Evolutionary conservation across 148 eudicot genomes (phyloP), one percentile per base, ranked within the genome.

Genomic region (Polygonum aviculare): DNA sequence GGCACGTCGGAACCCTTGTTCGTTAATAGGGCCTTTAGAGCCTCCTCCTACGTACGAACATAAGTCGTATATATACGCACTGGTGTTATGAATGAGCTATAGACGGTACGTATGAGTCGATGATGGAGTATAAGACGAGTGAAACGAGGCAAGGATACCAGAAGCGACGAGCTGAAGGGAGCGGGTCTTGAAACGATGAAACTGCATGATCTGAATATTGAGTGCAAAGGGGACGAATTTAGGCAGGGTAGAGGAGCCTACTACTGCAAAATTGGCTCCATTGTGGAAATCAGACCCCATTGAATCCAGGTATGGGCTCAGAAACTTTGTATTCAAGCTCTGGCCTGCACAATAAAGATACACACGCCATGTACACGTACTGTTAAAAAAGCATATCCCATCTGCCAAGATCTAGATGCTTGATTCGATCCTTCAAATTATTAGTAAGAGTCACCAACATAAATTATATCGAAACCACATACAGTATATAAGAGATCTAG

Each of bases 181-280:
- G 49, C 93, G 93, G 59, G 81, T 75, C 77, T 80, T 90, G 85
- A 94, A 89, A 75, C 83, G 96, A 75, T 84, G 84, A 77, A 90
- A 94, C 79, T 94, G 93, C 91, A 89, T 78, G 67, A 92, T 78
- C 83, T 94, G 98, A 73, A 94, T 74, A 21, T 87, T 79, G 77
- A 94, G 80, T 10, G 92, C 81, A 76, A 92, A 94, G 0, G 98
- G 97, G 33, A 75, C 74, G 75, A 76, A 83, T 72, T 82, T 83
- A 0, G 98, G 98, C 44, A 90, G 88, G 3, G 97, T 88, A 22
- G 88, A 63, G 62, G 98, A 90, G 1, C 98, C 98, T 39, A 81
- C 90, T 2, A 94, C 80, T 4, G 96, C 98, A 74, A 94, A 94
- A 81, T 89, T 94, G 4, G 86, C 98, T 39, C 98, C 98, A 74